These are phyloP conservation scores for Xylaria sp. DNA, from an alignment of 495 filamentous ascomycete genomes.

Conservation along the genomic window DNA sequence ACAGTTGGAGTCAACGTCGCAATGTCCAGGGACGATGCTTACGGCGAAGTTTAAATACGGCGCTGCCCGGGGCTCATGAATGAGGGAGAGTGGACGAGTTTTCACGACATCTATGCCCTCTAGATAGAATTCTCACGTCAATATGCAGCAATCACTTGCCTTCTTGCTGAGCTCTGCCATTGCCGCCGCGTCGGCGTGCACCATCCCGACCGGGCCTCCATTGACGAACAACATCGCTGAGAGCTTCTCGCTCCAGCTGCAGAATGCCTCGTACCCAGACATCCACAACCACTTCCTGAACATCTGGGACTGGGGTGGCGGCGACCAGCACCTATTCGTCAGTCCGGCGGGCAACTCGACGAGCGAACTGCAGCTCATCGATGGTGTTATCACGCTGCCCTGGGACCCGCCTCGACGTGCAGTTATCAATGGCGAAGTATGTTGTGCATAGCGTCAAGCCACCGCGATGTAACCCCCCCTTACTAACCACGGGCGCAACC, in stretches of 20 bases:
- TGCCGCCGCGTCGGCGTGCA: conserved; percentile 46
- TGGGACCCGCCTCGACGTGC: conserved; percentile 46
- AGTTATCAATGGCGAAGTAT: conserved; percentile 57
- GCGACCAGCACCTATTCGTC: conserved; percentile 59
- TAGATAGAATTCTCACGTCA: conserved; percentile 3
- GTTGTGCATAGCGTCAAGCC: conserved; percentile 19
- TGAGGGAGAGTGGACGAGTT: not conserved
- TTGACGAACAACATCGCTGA: conserved; percentile 50
- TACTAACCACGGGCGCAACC: conserved; percentile 1
- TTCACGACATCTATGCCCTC: not conserved
- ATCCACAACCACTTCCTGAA: conserved; percentile 60
- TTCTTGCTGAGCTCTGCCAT: conserved; percentile 34
- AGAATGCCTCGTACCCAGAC: conserved; percentile 55
- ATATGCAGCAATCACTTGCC: conserved; percentile 28
- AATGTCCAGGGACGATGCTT: not conserved
- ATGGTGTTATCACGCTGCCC: conserved; percentile 50
- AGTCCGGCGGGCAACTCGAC: conserved; percentile 55
- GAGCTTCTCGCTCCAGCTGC: conserved; percentile 55
- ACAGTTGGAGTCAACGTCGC: conserved; percentile 15
- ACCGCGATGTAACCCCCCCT: conserved; percentile 19
- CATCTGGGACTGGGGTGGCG: conserved; percentile 55
- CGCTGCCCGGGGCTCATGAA: not conserved
- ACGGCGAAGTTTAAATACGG: conserved; percentile 21
- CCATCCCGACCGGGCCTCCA: conserved; percentile 42
- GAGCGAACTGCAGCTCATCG: conserved; percentile 52